Evolutionary conservation across 768 basidiomycete genomes (phyloP).

Genomic region (Favolaschia claudopus): DNA sequence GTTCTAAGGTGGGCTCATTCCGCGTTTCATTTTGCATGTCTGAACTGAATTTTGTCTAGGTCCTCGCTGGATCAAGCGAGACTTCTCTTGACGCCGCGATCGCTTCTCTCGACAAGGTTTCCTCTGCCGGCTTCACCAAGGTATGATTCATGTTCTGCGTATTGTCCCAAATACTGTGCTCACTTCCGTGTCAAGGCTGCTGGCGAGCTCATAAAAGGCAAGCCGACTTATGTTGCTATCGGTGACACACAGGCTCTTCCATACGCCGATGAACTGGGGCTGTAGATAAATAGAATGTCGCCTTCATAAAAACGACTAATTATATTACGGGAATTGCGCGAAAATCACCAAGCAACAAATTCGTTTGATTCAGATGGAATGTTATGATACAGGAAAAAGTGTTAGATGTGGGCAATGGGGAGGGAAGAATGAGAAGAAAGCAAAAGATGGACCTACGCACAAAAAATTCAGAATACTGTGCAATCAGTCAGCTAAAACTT

Average conservation of each 20-base stretch:
- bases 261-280: conserved; percentile 83
- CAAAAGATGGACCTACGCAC: conserved; percentile 27
- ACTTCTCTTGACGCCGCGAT: conserved; percentile 69
- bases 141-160: conserved; percentile 45
- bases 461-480: conserved; percentile 15
- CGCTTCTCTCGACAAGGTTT: conserved; percentile 73
- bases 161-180: background rate
- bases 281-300: conserved; percentile 56
- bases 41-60: conserved; percentile 43
- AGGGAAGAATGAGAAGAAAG: background rate
- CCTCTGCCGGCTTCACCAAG: conserved; percentile 72
- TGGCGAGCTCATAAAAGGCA: conserved; percentile 69
- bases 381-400: conserved; percentile 16
- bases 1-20: conserved; percentile 61
- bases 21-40: conserved; percentile 1
- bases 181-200: conserved; percentile 55
- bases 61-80: conserved; percentile 64
- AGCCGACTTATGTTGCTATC: conserved; percentile 88
- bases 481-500: background rate
- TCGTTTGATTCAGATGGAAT: conserved; percentile 12
- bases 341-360: conserved; percentile 1
- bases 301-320: conserved; percentile 16
- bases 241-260: conserved; percentile 83
- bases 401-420: conserved; percentile 9
- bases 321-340: conserved; percentile 5